Evolutionary conservation across 306 rosid genomes (phyloP).

Genomic region (Malus sylvestris): DNA sequence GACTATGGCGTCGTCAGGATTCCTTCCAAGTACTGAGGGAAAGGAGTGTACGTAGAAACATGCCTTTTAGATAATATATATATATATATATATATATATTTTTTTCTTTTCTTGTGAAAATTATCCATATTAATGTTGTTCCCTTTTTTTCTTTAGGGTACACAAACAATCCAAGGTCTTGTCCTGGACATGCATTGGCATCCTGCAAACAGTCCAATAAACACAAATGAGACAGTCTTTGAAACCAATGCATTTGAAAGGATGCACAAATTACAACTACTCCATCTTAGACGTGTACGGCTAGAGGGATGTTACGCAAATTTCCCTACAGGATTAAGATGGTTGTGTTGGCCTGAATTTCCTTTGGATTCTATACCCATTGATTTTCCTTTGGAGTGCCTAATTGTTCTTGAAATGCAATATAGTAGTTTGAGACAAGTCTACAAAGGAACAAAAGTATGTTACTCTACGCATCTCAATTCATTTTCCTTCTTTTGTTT

Average conservation of each 20-base stretch:
- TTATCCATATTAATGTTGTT: background rate
- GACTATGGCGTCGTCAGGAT: background rate
- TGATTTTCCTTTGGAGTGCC: background rate
- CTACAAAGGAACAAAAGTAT: background rate
- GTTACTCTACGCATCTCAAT: background rate
- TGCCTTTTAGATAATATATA: too few relatives aligned
- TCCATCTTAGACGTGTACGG: background rate
- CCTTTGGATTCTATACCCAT: conserved; percentile 5
- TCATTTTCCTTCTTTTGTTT: background rate
- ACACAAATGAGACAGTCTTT: background rate
- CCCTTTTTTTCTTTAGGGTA: background rate
- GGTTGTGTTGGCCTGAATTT: conserved; percentile 6
- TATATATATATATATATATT: too few relatives aligned
- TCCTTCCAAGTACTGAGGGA: background rate
- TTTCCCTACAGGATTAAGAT: background rate
- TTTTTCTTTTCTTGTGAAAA: background rate
- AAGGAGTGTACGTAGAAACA: background rate
- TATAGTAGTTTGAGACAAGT: background rate
- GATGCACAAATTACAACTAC: background rate
- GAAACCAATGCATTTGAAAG: background rate
- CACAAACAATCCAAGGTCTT: background rate
- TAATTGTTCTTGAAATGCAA: conserved; percentile 11
- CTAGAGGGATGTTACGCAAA: background rate
- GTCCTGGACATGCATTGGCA: background rate
- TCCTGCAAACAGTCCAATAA: background rate